Evolutionary conservation across 768 basidiomycete species (phyloP).

Genomic region (Flagelloscypha sp.): DNA sequence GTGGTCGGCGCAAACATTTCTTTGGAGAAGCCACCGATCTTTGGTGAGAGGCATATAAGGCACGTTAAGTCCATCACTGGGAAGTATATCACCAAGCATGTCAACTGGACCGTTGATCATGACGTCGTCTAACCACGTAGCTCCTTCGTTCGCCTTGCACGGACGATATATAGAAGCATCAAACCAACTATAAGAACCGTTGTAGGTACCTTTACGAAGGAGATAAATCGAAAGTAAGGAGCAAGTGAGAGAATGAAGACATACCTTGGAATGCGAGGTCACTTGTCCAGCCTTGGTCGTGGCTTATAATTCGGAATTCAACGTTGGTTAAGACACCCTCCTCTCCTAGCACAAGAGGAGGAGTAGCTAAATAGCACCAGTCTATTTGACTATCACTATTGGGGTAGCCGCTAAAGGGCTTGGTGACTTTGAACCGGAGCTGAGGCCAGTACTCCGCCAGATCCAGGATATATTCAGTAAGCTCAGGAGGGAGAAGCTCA

Average conservation of each 20-base stretch:
- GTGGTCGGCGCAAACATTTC: no score
- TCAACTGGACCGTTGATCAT: no score
- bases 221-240: background rate
- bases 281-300: slow-evolving; percentile 28
- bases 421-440: slow-evolving; percentile 3
- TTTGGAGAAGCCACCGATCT: no score
- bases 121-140: no score
- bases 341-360: slow-evolving; percentile 9
- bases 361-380: slow-evolving; percentile 15
- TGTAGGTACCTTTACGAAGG: slow-evolving; percentile 16
- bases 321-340: no score
- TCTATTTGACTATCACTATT: slow-evolving; percentile 7
- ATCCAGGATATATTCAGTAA: slow-evolving; percentile 20
- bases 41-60: no score
- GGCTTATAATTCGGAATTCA: slow-evolving; percentile 14
- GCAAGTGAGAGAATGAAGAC: background rate
- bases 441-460: slow-evolving; percentile 21
- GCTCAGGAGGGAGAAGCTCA: slow-evolving; percentile 20
- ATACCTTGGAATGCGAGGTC: slow-evolving; percentile 14
- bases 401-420: slow-evolving; percentile 4
- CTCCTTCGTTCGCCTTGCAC: background rate
- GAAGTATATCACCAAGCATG: no score
- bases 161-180: slow-evolving; percentile 22
- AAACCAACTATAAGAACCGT: slow-evolving; percentile 26
- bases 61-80: no score